A percentile compares a stretch with the other conserved stretches of the same genome.
phyloP scores from a whole-genome alignment of 2,329 filamentous ascomycete species.

The Ambrosiella xylebori region DNA sequence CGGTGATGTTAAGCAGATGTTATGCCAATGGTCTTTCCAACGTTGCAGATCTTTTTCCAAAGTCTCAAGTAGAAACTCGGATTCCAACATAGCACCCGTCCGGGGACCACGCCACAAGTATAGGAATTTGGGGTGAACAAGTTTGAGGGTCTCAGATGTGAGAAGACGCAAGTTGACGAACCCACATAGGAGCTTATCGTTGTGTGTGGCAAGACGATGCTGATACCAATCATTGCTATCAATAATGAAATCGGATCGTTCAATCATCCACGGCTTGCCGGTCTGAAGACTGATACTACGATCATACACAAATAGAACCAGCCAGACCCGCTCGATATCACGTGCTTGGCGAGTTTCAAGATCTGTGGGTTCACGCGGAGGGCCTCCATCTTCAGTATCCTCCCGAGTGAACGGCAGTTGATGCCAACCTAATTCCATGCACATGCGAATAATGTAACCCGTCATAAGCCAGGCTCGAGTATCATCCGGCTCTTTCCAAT shows the following conservation, averaged over 20 bases:
- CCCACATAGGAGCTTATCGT: conserved; percentile 22
- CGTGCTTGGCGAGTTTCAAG: conserved; percentile 17
- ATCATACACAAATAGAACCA: conserved; percentile 25
- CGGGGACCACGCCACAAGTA: conserved; percentile 12
- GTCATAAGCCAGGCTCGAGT: conserved; percentile 24
- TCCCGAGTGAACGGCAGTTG: conserved; percentile 14
- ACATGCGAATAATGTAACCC: conserved; percentile 25
- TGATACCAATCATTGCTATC: conserved; percentile 22
- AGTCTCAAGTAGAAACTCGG: conserved; percentile 15
- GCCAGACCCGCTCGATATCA: conserved; percentile 23
- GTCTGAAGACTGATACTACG: conserved; percentile 25
- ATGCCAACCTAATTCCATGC: conserved; percentile 24
- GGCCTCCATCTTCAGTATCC: not conserved
- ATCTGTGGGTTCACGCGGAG: conserved; percentile 8
- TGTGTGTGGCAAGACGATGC: conserved; percentile 18
- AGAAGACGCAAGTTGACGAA: conserved; percentile 22
- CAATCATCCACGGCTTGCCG: conserved; percentile 27
- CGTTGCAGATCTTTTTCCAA: conserved; percentile 16
- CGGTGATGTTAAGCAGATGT: conserved; percentile 11
- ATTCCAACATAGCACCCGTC: conserved; percentile 15
- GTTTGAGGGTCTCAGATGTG: conserved; percentile 19
- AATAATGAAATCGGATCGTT: conserved; percentile 22
- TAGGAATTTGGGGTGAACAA: conserved; percentile 14
- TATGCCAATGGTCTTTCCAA: conserved; percentile 16
- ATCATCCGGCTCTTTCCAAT: conserved; percentile 27